Percentiles rank a stretch among this genome's conserved stretches.
phyloP scores from a whole-genome alignment of 2,329 filamentous ascomycete species.

The Paecilomyces dactylethromorphus region DNA sequence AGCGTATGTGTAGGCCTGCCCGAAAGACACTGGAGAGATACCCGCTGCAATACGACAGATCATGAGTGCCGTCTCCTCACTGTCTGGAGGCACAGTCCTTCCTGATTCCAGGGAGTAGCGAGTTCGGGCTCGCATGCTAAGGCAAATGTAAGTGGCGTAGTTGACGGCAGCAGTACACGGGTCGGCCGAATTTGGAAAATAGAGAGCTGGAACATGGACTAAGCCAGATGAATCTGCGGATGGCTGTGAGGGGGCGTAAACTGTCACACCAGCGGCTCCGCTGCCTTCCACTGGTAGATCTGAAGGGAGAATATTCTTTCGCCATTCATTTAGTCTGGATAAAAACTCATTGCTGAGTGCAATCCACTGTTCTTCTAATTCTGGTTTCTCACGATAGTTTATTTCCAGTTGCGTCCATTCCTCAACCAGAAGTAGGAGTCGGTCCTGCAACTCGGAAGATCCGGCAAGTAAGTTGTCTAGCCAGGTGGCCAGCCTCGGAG shows the following conservation, averaged over 20 bases:
- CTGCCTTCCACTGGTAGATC: slow-evolving; percentile 6
- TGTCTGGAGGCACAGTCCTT: slow-evolving; percentile 5
- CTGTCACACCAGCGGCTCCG: slow-evolving; percentile 3
- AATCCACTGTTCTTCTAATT: slow-evolving; percentile 1
- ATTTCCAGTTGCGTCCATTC: slow-evolving; percentile 7
- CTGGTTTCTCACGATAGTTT: slow-evolving; percentile 7
- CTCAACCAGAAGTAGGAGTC: slow-evolving; percentile 6
- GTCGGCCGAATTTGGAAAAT: slow-evolving; percentile 6
- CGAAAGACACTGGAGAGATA: slow-evolving; percentile 5
- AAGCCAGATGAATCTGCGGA: not conserved
- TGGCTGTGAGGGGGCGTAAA: slow-evolving; percentile 2
- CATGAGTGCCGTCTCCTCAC: slow-evolving; percentile 5
- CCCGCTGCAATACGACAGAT: slow-evolving; percentile 8
- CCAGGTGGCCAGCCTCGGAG: slow-evolving; percentile 2
- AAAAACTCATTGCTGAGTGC: slow-evolving; percentile 2
- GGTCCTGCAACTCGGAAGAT: slow-evolving; percentile 5
- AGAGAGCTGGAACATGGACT: slow-evolving; percentile 4
- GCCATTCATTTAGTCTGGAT: slow-evolving; percentile 2
- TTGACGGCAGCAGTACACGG: slow-evolving; percentile 7
- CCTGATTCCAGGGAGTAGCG: slow-evolving; percentile 3
- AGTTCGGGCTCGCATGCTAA: slow-evolving; percentile 7
- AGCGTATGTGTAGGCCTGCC: slow-evolving; percentile 6
- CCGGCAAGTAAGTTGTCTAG: slow-evolving; percentile 3
- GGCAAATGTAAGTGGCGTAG: slow-evolving; percentile 9
- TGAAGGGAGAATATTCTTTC: slow-evolving; percentile 1